These are phyloP conservation scores for Fusarium hostae DNA, from an alignment of 2,329 filamentous ascomycete genomes.

Conservation along the genomic window DNA sequence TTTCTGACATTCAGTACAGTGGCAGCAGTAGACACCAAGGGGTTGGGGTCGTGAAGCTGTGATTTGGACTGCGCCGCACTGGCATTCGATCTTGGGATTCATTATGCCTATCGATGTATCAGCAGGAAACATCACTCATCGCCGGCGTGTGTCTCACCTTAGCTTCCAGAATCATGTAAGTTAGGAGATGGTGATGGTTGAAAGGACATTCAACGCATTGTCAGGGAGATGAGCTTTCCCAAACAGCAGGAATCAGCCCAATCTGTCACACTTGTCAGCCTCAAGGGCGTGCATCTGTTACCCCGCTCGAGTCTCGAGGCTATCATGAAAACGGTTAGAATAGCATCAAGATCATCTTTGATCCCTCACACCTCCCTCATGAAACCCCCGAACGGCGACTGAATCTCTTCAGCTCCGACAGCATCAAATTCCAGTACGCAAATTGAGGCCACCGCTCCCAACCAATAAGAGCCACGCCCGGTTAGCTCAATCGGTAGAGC, in stretches of 20 bases:
- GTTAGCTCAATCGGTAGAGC: constrained; percentile 63
- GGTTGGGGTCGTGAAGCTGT: constrained; percentile 50
- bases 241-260: not conserved
- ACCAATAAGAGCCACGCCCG: constrained; percentile 47
- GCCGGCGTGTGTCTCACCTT: not conserved
- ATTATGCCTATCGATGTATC: constrained; percentile 8
- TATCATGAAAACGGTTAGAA: not conserved
- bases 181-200: not conserved
- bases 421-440: not conserved
- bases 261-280: constrained; percentile 6
- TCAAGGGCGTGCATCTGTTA: constrained; percentile 1
- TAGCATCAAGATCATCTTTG: not conserved
- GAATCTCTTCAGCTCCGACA: not conserved
- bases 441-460: not conserved
- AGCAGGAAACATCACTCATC: not conserved
- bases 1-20: constrained; percentile 59
- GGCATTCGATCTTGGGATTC: constrained; percentile 49
- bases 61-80: constrained; percentile 54
- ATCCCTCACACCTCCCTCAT: not conserved
- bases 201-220: not conserved
- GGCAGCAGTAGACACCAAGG: constrained; percentile 55
- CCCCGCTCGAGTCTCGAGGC: not conserved
- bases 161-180: not conserved
- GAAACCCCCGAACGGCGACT: not conserved
- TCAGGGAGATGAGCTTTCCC: not conserved